Conservation (phyloP, 768 basidiomycete genomes). For the Podaxis mareebaensis region DNA sequence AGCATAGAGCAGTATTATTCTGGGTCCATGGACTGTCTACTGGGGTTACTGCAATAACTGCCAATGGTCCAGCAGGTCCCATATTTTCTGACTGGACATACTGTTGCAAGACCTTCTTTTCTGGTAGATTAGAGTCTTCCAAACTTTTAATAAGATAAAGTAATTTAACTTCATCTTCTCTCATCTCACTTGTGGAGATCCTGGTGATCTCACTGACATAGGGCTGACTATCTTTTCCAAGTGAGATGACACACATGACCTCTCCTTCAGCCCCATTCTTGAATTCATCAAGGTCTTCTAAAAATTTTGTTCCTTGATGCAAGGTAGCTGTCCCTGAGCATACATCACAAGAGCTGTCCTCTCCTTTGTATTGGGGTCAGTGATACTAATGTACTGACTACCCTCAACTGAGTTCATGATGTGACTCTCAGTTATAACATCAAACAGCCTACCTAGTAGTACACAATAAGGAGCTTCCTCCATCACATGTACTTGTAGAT, state of each 20-base stretch:
- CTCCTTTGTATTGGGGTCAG: slow-evolving; percentile 25
- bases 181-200: too few species aligned
- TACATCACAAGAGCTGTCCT: slow-evolving; percentile 14
- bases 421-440: slow-evolving; percentile 21
- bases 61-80: too few species aligned
- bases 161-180: not conserved
- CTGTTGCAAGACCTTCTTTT: too few species aligned
- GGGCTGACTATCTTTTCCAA: not conserved
- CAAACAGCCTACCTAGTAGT: slow-evolving; percentile 31
- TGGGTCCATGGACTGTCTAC: too few species aligned
- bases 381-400: slow-evolving; percentile 5
- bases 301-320: not conserved
- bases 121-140: not conserved
- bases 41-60: too few species aligned
- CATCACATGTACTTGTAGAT: slow-evolving; percentile 31
- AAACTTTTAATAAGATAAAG: not conserved
- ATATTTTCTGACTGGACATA: too few species aligned
- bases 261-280: slow-evolving; percentile 13
- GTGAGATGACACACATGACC: slow-evolving; percentile 11
- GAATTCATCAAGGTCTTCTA: slow-evolving; percentile 17
- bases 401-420: too few species aligned
- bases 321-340: not conserved
- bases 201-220: too few species aligned
- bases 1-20: too few species aligned
- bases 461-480: slow-evolving; percentile 25